Evolutionary conservation across 768 basidiomycete genomes (phyloP).

Genomic region (Rhizopogon vulgaris): DNA sequence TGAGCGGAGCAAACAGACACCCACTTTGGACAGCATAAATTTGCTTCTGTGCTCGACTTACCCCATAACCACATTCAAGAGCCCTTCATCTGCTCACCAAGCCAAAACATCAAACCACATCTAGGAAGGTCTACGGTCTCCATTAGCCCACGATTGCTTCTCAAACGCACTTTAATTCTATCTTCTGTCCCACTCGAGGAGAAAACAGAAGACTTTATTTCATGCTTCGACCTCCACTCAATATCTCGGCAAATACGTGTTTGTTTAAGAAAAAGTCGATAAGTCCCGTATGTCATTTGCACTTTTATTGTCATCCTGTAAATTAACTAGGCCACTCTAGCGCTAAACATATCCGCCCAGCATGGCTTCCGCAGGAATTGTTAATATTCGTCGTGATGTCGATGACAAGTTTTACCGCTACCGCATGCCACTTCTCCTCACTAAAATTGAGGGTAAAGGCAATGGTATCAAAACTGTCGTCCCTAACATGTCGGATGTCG

Average conservation of each 20-base stretch:
- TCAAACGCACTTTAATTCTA: constrained; percentile 11
- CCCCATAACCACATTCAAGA: constrained; percentile 1
- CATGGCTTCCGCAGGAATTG: constrained; percentile 77
- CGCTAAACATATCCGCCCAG: constrained; percentile 60
- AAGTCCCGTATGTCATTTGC: constrained; percentile 40
- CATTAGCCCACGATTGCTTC: constrained; percentile 22
- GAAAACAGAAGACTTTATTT: constrained; percentile 39
- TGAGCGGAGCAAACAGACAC: constrained; percentile 21
- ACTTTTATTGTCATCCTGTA: neutral
- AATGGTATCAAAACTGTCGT: constrained; percentile 99
- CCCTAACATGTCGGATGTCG: constrained; percentile 98
- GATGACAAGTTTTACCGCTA: constrained; percentile 97
- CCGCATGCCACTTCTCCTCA: constrained; percentile 92
- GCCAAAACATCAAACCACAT: neutral
- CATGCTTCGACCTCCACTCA: constrained; percentile 89
- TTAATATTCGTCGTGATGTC: constrained; percentile 94
- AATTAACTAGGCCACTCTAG: constrained; percentile 26
- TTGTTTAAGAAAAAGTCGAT: constrained; percentile 43
- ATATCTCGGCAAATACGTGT: constrained; percentile 62
- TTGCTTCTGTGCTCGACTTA: constrained; percentile 3
- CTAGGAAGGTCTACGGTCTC: constrained; percentile 1
- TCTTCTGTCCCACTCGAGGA: constrained; percentile 27
- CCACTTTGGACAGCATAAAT: constrained; percentile 16
- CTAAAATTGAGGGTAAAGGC: constrained; percentile 98
- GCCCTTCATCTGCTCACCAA: neutral